Percentiles rank a stretch among this genome's conserved stretches.
These are phyloP conservation scores for Acanthamoeba sp. DNA, from an alignment of 208 protist genomes.

Conservation along the genomic window DNA sequence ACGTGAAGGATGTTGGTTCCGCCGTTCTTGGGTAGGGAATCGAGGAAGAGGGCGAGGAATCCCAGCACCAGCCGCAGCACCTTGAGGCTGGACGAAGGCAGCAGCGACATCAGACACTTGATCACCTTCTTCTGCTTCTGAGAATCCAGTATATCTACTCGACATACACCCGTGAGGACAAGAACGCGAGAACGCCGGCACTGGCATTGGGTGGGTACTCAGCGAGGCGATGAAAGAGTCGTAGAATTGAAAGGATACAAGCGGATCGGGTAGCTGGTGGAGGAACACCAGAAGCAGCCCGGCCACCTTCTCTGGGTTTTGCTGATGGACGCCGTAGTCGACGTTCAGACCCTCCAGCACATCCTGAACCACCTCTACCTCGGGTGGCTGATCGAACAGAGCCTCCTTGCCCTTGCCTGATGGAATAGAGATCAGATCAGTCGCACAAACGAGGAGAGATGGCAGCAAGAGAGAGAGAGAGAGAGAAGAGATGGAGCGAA, in stretches of 20 bases:
- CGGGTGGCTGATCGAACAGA: neutral
- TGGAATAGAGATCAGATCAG: too few species aligned
- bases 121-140: neutral
- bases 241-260: neutral
- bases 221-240: conserved; percentile 6
- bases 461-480: too few species aligned
- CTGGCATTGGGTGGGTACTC: neutral
- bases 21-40: neutral
- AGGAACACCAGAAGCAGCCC: conserved; percentile 11
- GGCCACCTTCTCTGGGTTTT: neutral
- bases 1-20: neutral
- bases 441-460: neutral
- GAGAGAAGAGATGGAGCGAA: too few species aligned
- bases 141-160: neutral
- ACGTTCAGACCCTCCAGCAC: neutral
- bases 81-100: neutral
- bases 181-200: neutral
- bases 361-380: neutral
- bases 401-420: neutral
- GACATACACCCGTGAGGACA: neutral
- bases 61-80: neutral
- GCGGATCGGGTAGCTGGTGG: neutral
- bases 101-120: neutral
- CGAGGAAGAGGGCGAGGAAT: neutral
- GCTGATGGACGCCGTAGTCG: neutral